Evolutionary conservation across 192 early-diverging fungal species (phyloP).

Genomic region (Geranomyces michiganensis): DNA sequence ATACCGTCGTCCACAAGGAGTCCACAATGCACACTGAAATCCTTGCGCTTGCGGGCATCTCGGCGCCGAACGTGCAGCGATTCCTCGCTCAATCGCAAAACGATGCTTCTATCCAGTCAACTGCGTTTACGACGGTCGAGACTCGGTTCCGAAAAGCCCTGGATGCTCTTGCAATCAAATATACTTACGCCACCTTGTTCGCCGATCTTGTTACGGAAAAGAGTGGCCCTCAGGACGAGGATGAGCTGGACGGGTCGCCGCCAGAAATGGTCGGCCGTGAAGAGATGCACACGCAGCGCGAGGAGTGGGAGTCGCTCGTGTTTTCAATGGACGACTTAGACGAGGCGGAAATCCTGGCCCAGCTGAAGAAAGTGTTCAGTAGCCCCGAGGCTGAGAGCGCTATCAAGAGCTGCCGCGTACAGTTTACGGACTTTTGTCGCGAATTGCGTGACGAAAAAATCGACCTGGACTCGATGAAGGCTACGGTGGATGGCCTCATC

Average conservation of each 20-base stretch:
- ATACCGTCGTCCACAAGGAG: too few species aligned
- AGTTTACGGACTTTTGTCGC: neutral
- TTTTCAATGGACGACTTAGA: neutral
- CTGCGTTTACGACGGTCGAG: neutral
- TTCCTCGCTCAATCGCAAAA: neutral
- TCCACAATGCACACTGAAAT: neutral
- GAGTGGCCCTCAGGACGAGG: neutral
- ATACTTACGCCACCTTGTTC: neutral
- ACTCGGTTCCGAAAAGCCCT: neutral
- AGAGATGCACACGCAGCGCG: constrained; percentile 10
- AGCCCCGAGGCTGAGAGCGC: neutral
- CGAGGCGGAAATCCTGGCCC: neutral
- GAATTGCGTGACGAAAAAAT: neutral
- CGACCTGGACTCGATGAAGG: neutral
- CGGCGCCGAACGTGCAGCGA: neutral
- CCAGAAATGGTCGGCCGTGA: constrained; percentile 2
- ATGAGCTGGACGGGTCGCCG: neutral
- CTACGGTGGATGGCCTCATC: neutral
- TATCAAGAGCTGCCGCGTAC: neutral
- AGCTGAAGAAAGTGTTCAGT: constrained; percentile 1
- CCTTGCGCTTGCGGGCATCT: neutral
- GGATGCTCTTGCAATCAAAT: neutral
- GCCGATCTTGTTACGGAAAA: neutral
- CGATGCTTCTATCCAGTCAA: neutral
- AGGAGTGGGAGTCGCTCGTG: neutral